Evolutionary conservation across 179 eudicot genomes (phyloP).

Genomic region (Amaranthus tricolor): DNA sequence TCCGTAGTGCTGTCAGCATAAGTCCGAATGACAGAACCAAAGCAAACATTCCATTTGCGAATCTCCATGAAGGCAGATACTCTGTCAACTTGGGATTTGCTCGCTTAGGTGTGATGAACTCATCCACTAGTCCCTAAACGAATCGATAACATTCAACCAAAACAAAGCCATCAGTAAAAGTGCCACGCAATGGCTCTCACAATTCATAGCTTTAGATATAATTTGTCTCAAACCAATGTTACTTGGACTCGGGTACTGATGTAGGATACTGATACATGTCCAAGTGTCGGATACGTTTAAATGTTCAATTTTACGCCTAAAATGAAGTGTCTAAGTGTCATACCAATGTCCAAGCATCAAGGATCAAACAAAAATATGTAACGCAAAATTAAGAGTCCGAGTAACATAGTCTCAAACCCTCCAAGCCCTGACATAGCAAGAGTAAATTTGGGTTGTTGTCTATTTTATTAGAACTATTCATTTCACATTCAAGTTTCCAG

Average conservation of each 20-base stretch:
- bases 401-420: background rate
- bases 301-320: too few relatives aligned
- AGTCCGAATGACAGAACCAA: slow-evolving; percentile 89
- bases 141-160: background rate
- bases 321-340: too few relatives aligned
- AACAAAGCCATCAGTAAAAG: background rate
- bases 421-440: background rate
- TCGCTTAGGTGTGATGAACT: slow-evolving; percentile 63
- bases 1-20: slow-evolving; percentile 66
- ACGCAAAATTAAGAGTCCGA: too few relatives aligned
- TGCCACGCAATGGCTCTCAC: background rate
- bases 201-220: background rate
- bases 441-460: background rate
- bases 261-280: too few relatives aligned
- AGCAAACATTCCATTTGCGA: slow-evolving; percentile 97
- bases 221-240: background rate
- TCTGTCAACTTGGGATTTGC: slow-evolving; percentile 46
- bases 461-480: too few relatives aligned
- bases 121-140: slow-evolving; percentile 77
- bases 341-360: too few relatives aligned
- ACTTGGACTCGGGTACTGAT: too few relatives aligned
- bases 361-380: too few relatives aligned
- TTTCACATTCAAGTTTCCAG: too few relatives aligned
- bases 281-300: too few relatives aligned
- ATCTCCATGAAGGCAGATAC: slow-evolving; percentile 83